These are phyloP conservation scores for Kwoniella pini DNA, from an alignment of 768 basidiomycete species.

Conservation along the genomic window DNA sequence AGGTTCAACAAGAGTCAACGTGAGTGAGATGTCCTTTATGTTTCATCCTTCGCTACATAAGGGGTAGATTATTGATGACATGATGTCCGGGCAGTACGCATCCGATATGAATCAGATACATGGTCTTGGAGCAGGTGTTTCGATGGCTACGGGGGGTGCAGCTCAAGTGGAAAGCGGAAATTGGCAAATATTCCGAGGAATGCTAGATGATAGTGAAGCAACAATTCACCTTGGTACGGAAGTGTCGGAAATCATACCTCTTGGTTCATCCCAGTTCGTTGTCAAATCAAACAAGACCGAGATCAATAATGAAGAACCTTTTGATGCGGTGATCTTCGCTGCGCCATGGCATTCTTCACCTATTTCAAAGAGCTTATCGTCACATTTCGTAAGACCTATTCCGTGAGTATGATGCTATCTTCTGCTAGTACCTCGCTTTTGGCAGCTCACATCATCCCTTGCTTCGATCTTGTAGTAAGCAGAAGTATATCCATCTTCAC, in stretches of 20 bases:
- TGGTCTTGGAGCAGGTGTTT: conserved; percentile 69
- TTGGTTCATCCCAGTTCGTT: conserved; percentile 22
- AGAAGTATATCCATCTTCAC: conserved; percentile 80
- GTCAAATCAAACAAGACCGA: conserved; percentile 35
- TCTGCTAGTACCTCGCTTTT: too few species aligned
- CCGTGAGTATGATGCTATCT: conserved; percentile 56
- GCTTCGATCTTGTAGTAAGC: conserved; percentile 54
- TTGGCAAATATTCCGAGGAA: conserved; percentile 77
- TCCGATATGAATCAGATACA: conserved; percentile 73
- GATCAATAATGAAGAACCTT: conserved; percentile 51
- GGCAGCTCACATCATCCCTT: too few species aligned
- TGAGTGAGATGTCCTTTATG: conserved; percentile 59
- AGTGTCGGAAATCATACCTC: conserved; percentile 52
- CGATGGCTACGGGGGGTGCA: conserved; percentile 72
- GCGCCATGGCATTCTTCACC: conserved; percentile 76
- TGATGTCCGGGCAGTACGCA: conserved; percentile 47
- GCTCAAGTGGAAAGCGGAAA: conserved; percentile 74
- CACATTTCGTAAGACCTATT: conserved; percentile 28
- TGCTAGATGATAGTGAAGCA: conserved; percentile 70
- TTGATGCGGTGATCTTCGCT: conserved; percentile 78
- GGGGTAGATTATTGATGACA: too few species aligned
- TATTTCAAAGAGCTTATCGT: conserved; percentile 22
- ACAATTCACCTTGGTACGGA: conserved; percentile 69
- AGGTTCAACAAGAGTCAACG: conserved; percentile 78
- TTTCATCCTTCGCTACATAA: too few species aligned